A percentile compares a stretch with the other conserved stretches of the same genome.
These are phyloP conservation scores for Flueggea neowawraea DNA, from an alignment of 441 rosid genomes.

Conservation along the genomic window DNA sequence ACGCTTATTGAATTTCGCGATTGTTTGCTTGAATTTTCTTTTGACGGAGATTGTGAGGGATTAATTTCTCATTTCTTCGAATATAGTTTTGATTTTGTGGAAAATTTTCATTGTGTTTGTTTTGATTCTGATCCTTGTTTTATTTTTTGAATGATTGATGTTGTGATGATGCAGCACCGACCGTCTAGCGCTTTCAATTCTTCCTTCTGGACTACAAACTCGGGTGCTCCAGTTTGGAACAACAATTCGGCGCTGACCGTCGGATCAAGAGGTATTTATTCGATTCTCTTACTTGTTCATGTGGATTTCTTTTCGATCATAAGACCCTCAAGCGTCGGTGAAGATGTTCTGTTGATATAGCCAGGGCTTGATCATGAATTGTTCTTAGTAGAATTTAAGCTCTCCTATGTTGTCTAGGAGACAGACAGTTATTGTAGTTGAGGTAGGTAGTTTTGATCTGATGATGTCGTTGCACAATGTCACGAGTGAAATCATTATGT, in stretches of 20 bases:
- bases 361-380: too few relatives aligned
- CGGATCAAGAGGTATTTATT: conserved; percentile 73
- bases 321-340: too few relatives aligned
- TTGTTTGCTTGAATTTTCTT: background rate
- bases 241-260: conserved; percentile 83
- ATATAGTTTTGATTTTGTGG: too few relatives aligned
- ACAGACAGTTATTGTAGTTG: too few relatives aligned
- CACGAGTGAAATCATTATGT: too few relatives aligned
- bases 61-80: too few relatives aligned
- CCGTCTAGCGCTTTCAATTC: conserved; percentile 79
- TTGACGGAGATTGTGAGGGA: too few relatives aligned
- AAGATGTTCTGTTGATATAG: too few relatives aligned
- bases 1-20: background rate
- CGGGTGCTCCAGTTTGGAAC: conserved; percentile 92
- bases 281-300: background rate
- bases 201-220: conserved; percentile 80
- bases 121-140: background rate
- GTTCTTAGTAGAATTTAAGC: too few relatives aligned
- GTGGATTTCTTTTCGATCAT: background rate
- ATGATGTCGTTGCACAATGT: too few relatives aligned
- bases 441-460: too few relatives aligned
- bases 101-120: background rate
- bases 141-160: conserved; percentile 3
- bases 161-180: conserved; percentile 45
- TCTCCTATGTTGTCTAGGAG: too few relatives aligned